Percentiles rank a stretch among this genome's conserved stretches.
Conservation (phyloP, 1,284 basidiomycete species). For the Fomitiporia mediterranea region DNA sequence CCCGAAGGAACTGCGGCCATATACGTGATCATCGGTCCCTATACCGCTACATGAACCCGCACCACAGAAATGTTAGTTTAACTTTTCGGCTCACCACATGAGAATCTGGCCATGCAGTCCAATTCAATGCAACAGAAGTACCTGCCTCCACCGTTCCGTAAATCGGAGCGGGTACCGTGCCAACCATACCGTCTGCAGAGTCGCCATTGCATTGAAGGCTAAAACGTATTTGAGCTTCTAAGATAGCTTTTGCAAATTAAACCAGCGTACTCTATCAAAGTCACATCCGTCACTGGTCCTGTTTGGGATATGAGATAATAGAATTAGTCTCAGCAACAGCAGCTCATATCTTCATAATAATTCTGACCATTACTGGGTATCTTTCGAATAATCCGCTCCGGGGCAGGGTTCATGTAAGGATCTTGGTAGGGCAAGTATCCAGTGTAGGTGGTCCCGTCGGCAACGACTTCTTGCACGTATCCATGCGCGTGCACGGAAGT, state of each 20-base stretch:
- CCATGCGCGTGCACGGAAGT: constrained; percentile 28
- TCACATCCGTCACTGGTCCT: constrained; percentile 29
- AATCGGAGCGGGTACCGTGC: constrained; percentile 42
- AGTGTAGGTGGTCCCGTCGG: constrained; percentile 30
- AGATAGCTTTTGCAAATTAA: neutral
- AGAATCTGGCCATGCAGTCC: constrained; percentile 47
- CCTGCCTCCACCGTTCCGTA: constrained; percentile 43
- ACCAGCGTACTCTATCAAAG: constrained; percentile 28
- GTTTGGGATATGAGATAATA: no score
- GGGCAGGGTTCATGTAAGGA: constrained; percentile 34
- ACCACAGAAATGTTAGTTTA: neutral
- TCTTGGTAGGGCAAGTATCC: constrained; percentile 36
- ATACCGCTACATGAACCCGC: neutral
- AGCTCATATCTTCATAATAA: no score
- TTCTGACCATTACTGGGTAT: constrained; percentile 47
- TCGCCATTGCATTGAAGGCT: constrained; percentile 43
- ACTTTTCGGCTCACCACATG: constrained; percentile 29
- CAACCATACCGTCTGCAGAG: constrained; percentile 33
- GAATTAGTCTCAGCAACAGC: no score
- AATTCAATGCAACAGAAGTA: constrained; percentile 38
- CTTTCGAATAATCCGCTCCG: constrained; percentile 42
- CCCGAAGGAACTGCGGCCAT: constrained; percentile 39
- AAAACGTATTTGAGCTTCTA: neutral
- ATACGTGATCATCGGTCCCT: constrained; percentile 45
- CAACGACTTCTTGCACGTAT: constrained; percentile 34